Base-by-base conservation (phyloP, 495 filamentous ascomycete species). In the Parathielavia hyrcaniae region DNA sequence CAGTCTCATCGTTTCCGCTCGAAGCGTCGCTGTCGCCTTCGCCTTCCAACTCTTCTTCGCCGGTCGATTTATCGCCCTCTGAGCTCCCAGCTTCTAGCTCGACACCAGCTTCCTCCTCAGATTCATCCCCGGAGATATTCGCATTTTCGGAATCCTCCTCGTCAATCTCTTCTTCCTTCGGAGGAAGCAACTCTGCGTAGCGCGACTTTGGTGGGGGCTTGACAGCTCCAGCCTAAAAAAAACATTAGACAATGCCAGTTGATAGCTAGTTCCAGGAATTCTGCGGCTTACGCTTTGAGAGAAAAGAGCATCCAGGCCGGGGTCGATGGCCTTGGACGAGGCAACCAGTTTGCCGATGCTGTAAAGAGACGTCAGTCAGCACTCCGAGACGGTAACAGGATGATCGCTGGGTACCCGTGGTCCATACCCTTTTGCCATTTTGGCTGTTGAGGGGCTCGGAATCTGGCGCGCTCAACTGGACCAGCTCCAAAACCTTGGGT, bases 261-360 rank as follows among this genome's bases (percentile, higher is more conserved):
- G 16, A 38, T 26, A 61, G 41, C 48, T 36, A 26, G 5, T 14
- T 23, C 17, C 17, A 19, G 14, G n/a, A 16, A 43, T 78, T 81
- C 68, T 75, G 88, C 87, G 41, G 81, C 87, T 71, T 77, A 93
- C 90, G 75, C 88, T 92, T 30, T 81, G 77, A 32, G 86, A 79
- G 72, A 97, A 97, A 26, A 97, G 79, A 49, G 87, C 86, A 60
- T 87, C 83, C 61, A 97, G 66, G 53, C 78, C 72, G 60, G 88
- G 86, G 74, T 97, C 89, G 61, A 95, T 77, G 60, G 80, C 75
- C 64, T 77, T 77, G 47, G 68, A 67, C 0, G 73, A 66, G 52
- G 70, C 76, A 41, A 64, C 47, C 43, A 79, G 49, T 34, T 49
- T 51, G 23, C 60, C 55, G 59, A 69, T 73, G 57, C 73, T 77